Conservation (phyloP, 169 alveolate species). For the Plasmodium falciparum region DNA sequence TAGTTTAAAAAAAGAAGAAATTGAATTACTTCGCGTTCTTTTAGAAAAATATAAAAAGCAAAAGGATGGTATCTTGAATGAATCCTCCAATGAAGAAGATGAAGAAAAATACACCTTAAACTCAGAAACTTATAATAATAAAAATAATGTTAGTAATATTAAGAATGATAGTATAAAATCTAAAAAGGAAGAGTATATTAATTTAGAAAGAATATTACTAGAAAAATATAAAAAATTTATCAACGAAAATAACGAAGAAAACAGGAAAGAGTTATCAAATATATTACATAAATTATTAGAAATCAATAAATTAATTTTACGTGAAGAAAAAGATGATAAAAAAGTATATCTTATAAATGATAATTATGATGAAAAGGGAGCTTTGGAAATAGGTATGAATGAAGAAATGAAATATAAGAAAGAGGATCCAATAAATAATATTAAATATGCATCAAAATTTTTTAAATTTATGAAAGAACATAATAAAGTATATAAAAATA, state of each 20-base stretch:
- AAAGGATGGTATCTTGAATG: neutral
- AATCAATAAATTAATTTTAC: neutral
- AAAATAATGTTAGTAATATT: neutral
- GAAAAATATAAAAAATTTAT: neutral
- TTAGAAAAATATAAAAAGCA: constrained; percentile 13
- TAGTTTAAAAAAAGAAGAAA: constrained; percentile 29
- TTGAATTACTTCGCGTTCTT: constrained; percentile 12
- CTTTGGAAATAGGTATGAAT: neutral
- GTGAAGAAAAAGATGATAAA: neutral
- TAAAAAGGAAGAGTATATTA: constrained; percentile 4
- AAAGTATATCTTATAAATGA: neutral
- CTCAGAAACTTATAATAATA: too few relatives aligned
- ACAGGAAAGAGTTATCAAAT: constrained; percentile 13
- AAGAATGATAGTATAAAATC: neutral
- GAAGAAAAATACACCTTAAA: neutral
- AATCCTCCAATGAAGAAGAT: neutral
- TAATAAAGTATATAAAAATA: constrained; percentile 41
- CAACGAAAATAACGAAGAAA: neutral
- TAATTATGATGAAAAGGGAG: neutral
- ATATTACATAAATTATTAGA: constrained; percentile 26
- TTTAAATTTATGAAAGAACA: constrained; percentile 38
- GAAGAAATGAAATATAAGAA: neutral
- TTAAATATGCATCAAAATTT: constrained; percentile 63
- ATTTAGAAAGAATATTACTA: constrained; percentile 26
- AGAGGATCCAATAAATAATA: constrained; percentile 8